These are phyloP conservation scores for Populus hybrid DNA, from an alignment of 441 rosid genomes.

Conservation along the genomic window DNA sequence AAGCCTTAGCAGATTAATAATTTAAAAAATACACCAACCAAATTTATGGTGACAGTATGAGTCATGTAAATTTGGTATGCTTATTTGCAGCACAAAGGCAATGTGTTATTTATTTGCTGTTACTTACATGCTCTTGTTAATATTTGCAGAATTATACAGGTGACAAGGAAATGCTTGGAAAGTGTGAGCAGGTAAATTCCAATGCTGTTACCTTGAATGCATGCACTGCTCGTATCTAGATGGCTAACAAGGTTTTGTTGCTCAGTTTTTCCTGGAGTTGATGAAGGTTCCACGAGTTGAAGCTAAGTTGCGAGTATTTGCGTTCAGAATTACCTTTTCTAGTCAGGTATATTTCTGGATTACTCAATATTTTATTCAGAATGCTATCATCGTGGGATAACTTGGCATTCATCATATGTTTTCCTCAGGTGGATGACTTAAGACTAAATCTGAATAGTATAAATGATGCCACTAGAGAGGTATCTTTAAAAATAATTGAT, in stretches of 20 bases:
- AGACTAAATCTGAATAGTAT: slow-evolving; percentile 62
- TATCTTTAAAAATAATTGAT: slow-evolving; percentile 27
- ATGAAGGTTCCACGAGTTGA: slow-evolving; percentile 98
- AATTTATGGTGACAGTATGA: slow-evolving; percentile 16
- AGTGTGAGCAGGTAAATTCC: slow-evolving; percentile 83
- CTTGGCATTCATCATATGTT: slow-evolving; percentile 3
- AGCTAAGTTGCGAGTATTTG: slow-evolving; percentile 93
- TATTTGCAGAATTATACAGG: slow-evolving; percentile 80
- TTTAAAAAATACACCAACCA: background rate
- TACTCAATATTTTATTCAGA: slow-evolving; percentile 11
- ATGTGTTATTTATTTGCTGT: slow-evolving; percentile 1
- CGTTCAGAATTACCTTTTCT: slow-evolving; percentile 83
- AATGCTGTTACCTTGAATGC: slow-evolving; percentile 22
- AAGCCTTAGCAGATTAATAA: slow-evolving; percentile 7
- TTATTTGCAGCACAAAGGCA: background rate
- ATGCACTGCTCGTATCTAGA: slow-evolving; percentile 18
- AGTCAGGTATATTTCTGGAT: slow-evolving; percentile 58
- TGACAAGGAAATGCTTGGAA: slow-evolving; percentile 88
- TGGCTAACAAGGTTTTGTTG: slow-evolving; percentile 23
- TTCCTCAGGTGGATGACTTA: slow-evolving; percentile 74
- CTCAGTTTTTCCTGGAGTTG: slow-evolving; percentile 88
- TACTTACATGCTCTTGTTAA: slow-evolving; percentile 23
- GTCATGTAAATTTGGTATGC: slow-evolving; percentile 1
- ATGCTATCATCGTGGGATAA: slow-evolving; percentile 6
- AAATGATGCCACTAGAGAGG: slow-evolving; percentile 80